Evolutionary conservation across 1,284 basidiomycete species (phyloP).

Genomic region (Rhodotorula glutinis): DNA sequence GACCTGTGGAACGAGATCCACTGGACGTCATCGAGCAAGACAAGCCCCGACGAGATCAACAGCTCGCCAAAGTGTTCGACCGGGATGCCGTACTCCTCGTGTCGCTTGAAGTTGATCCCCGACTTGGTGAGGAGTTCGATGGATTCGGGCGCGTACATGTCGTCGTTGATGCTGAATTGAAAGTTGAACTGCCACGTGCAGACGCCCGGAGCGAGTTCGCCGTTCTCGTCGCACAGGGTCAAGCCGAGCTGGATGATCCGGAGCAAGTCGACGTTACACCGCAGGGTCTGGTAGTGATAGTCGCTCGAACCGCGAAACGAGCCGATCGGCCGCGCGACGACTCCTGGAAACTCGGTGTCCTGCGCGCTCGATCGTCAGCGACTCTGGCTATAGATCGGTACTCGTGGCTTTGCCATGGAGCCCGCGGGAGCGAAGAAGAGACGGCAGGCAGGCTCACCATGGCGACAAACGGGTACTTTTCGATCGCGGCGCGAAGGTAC

Average conservation of each 20-base stretch:
- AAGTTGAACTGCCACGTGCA: constrained; percentile 99
- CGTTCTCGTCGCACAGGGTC: constrained; percentile 89
- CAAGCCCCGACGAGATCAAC: constrained; percentile 92
- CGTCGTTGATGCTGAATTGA: constrained; percentile 82
- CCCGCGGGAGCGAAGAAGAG: not conserved
- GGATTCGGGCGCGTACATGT: constrained; percentile 98
- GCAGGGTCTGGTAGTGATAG: constrained; percentile 99
- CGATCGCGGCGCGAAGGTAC: constrained; percentile 77
- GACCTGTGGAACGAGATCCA: constrained; percentile 99
- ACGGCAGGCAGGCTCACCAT: constrained; percentile 65
- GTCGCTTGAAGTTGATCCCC: constrained; percentile 91
- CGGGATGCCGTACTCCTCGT: constrained; percentile 86
- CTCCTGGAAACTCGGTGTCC: constrained; percentile 99
- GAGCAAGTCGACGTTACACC: constrained; percentile 96
- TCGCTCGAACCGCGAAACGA: constrained; percentile 94
- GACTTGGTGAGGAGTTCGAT: constrained; percentile 91
- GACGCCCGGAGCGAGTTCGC: constrained; percentile 72
- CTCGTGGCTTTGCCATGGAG: not conserved
- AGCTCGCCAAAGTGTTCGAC: constrained; percentile 96
- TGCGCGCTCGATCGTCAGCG: constrained; percentile 46
- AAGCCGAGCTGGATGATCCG: constrained; percentile 97
- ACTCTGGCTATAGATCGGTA: no score
- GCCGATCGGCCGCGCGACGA: constrained; percentile 95
- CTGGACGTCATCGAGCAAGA: constrained; percentile 80
- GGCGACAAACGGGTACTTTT: constrained; percentile 88